Evolutionary conservation across 1,284 basidiomycete species (phyloP).

Genomic region (Ceraceosorus guamensis): DNA sequence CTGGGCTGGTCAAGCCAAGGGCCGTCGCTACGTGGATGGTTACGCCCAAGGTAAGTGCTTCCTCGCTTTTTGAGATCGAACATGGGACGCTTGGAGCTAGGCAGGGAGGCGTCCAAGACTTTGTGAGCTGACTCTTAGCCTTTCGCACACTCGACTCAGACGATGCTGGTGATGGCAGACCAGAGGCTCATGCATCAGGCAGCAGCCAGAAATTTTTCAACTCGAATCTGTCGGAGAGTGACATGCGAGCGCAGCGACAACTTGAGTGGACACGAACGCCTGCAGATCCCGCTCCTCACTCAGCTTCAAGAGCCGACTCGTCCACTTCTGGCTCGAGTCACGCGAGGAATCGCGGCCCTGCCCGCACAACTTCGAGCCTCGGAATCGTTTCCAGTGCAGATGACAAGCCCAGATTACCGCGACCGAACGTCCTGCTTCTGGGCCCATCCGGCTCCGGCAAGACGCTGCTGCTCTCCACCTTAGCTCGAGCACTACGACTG

Average conservation of each 20-base stretch:
- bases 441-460: conserved; percentile 22
- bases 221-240: not conserved
- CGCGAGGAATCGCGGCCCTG: too few relatives aligned
- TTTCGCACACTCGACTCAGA: not conserved
- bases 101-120: not conserved
- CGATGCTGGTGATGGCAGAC: not conserved
- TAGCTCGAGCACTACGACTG: conserved; percentile 26
- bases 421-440: conserved; percentile 11
- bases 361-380: too few relatives aligned
- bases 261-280: not conserved
- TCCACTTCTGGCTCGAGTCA: too few relatives aligned
- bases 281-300: not conserved
- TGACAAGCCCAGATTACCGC: not conserved
- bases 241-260: not conserved
- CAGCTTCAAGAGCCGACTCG: not conserved
- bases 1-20: conserved; percentile 1
- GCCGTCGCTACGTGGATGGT: not conserved
- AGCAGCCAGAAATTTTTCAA: too few relatives aligned
- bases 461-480: conserved; percentile 25
- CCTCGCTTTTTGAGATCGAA: not conserved
- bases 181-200: not conserved
- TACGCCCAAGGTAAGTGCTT: not conserved
- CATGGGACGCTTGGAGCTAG: not conserved
- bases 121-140: not conserved
- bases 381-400: not conserved